Evolutionary conservation across 371 early-diverging fungal species (phyloP), one percentile per base, ranked within the genome.

Genomic region (Mortierella sp.): DNA sequence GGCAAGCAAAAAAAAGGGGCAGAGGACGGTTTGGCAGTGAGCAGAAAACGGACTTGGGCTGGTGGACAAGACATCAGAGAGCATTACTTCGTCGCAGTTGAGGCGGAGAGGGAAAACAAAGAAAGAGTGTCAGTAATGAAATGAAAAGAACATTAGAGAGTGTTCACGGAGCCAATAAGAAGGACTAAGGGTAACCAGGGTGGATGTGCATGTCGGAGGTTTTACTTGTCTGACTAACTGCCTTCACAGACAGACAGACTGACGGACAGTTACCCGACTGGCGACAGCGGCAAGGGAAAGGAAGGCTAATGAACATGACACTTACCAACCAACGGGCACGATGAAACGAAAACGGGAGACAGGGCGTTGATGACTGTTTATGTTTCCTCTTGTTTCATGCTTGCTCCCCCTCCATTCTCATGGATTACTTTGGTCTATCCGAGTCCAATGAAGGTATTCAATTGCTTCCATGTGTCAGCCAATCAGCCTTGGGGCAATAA

Each of bases 391-490:
- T 29, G 29, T 29, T 35, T 14, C 35, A 7, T 21, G 51, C 65
- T 68, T 38, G 24, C 54, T 24, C 54, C 54, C 11, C 68, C 10
- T n/a, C 29, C 60, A 27, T 21, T 7, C 8, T 16, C 24, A 68
- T 68, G 68, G 21, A 10, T 38, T 21, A 68, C 27, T 68, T 68
- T 68, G 41, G 68, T 68, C 68, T 41, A 68, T 24, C 68, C 68
- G 68, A 68, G 27, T 24, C 1, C 56, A 56, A 35, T 14, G 29
- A 63, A 7, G 7, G 29, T 0, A 2, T 16, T 63, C 63, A 32
- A 63, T 63, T 38, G 43, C 68, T 21, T 51, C 68, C 68, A 68
- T 35, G 38, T 68, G 68, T 41, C 38, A 68, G n/a, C 24, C 38
- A 46, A 16, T 41, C 38, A 46, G 48, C 24, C 24, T 35, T 0